A percentile compares a stretch with the other conserved stretches of the same genome.
These are phyloP conservation scores for Beauveria bassiana DNA, from an alignment of 2,329 filamentous ascomycete genomes.

Conservation along the genomic window DNA sequence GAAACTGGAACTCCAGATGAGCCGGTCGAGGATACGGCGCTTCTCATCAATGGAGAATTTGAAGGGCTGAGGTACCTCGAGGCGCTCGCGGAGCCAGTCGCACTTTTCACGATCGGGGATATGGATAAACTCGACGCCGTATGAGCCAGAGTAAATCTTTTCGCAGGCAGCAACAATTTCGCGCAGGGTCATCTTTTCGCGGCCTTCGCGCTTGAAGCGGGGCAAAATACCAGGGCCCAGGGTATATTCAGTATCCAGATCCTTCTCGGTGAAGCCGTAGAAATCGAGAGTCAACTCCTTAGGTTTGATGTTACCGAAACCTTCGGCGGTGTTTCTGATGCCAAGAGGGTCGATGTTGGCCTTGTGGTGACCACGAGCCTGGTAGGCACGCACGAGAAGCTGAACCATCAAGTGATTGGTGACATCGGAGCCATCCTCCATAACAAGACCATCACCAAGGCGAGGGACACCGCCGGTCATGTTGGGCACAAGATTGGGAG, in stretches of 20 bases:
- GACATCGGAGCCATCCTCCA: constrained; percentile 68
- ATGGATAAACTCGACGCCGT: constrained; percentile 97
- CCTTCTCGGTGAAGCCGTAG: constrained; percentile 92
- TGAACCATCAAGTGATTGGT: constrained; percentile 98
- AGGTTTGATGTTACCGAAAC: constrained; percentile 79
- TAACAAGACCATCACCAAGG: constrained; percentile 61
- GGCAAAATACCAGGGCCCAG: constrained; percentile 93
- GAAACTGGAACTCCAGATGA: constrained; percentile 98
- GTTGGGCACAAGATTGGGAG: constrained; percentile 80
- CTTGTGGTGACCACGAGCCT: constrained; percentile 97
- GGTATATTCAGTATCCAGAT: constrained; percentile 84
- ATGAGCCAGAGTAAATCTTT: constrained; percentile 93
- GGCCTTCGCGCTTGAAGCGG: constrained; percentile 78
- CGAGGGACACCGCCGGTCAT: constrained; percentile 71
- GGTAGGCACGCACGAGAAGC: constrained; percentile 92
- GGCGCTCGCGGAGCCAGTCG: constrained; percentile 92
- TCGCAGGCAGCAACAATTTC: constrained; percentile 93
- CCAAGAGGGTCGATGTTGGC: constrained; percentile 93
- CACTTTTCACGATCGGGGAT: constrained; percentile 96
- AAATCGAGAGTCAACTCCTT: constrained; percentile 89
- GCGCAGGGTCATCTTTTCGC: constrained; percentile 92
- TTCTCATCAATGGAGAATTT: constrained; percentile 98
- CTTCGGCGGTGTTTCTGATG: constrained; percentile 68
- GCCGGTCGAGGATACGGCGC: constrained; percentile 88
- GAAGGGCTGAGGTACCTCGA: constrained; percentile 91